Evolutionary conservation across 2,329 filamentous ascomycete species (phyloP).

Genomic region (Clarireedia sp.): DNA sequence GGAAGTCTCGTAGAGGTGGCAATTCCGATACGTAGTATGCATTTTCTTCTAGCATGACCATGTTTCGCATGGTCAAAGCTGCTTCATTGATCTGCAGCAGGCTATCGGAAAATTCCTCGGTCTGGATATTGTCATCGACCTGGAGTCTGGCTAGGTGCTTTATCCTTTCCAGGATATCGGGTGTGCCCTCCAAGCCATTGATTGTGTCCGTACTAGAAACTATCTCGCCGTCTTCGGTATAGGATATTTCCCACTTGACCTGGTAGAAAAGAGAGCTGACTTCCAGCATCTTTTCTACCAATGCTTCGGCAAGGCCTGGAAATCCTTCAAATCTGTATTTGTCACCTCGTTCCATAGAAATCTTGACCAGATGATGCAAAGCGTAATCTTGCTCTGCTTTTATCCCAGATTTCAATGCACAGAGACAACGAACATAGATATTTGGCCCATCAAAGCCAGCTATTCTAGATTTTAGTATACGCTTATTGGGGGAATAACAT

Average conservation of each 20-base stretch:
- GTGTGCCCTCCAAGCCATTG: slow-evolving; percentile 60
- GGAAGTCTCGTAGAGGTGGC: slow-evolving; percentile 67
- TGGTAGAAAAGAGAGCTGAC: slow-evolving; percentile 74
- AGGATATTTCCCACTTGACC: slow-evolving; percentile 72
- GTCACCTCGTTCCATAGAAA: slow-evolving; percentile 88
- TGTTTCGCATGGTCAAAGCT: slow-evolving; percentile 81
- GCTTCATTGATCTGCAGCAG: slow-evolving; percentile 79
- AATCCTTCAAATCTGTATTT: slow-evolving; percentile 95
- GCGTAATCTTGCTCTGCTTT: slow-evolving; percentile 84
- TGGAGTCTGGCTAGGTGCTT: slow-evolving; percentile 51
- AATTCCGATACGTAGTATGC: slow-evolving; percentile 72
- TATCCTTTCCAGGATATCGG: slow-evolving; percentile 66
- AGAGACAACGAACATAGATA: slow-evolving; percentile 83
- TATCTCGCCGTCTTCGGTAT: slow-evolving; percentile 51
- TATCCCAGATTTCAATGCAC: slow-evolving; percentile 73
- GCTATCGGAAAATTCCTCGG: slow-evolving; percentile 60
- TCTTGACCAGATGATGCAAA: slow-evolving; percentile 87
- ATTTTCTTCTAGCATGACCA: slow-evolving; percentile 90
- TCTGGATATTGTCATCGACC: slow-evolving; percentile 61
- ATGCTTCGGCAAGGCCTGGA: slow-evolving; percentile 75
- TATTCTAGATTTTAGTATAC: slow-evolving; percentile 16
- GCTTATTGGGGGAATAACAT: not conserved
- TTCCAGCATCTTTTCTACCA: slow-evolving; percentile 77
- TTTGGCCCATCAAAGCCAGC: slow-evolving; percentile 68
- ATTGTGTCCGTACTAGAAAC: slow-evolving; percentile 42